Evolutionary conservation across 305 asterid species (phyloP).

Genomic region (Fraxinus angustifolia): DNA sequence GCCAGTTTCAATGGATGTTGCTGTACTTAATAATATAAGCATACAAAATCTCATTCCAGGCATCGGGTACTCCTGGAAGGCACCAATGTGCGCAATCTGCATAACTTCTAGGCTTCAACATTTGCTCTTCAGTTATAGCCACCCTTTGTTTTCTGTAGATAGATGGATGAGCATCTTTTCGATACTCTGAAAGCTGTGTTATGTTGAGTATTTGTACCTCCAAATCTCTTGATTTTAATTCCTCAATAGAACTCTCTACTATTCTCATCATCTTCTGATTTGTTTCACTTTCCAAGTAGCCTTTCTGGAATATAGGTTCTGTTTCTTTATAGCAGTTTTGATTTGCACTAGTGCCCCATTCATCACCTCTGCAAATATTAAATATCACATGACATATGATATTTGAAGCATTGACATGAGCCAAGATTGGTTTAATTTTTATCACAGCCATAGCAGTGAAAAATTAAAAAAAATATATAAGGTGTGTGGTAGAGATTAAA

Average conservation of each 20-base stretch:
- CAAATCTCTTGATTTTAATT: conserved; percentile 33
- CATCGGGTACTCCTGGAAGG: conserved; percentile 54
- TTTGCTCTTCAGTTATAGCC: conserved; percentile 29
- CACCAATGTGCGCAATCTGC: conserved; percentile 55
- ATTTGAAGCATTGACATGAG: not conserved
- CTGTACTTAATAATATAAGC: conserved; percentile 21
- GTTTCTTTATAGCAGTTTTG: conserved; percentile 37
- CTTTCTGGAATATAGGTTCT: conserved; percentile 22
- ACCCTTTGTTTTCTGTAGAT: conserved; percentile 36
- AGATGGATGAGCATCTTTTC: conserved; percentile 48
- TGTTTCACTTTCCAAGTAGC: conserved; percentile 32
- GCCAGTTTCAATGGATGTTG: not conserved
- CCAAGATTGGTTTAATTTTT: not conserved
- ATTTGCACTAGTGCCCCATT: conserved; percentile 31
- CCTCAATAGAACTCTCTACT: conserved; percentile 27
- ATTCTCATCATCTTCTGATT: conserved; percentile 36
- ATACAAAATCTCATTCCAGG: conserved; percentile 43
- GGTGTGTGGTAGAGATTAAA: too few species aligned
- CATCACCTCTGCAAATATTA: conserved; percentile 27
- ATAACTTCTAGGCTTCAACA: conserved; percentile 26
- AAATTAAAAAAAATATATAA: not conserved
- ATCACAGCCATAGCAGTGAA: not conserved
- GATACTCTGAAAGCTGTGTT: conserved; percentile 38
- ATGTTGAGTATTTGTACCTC: conserved; percentile 34
- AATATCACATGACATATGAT: not conserved